Evolutionary conservation across 176 grass and related monocot genomes (phyloP).

Genomic region (Oryza glaberrima): DNA sequence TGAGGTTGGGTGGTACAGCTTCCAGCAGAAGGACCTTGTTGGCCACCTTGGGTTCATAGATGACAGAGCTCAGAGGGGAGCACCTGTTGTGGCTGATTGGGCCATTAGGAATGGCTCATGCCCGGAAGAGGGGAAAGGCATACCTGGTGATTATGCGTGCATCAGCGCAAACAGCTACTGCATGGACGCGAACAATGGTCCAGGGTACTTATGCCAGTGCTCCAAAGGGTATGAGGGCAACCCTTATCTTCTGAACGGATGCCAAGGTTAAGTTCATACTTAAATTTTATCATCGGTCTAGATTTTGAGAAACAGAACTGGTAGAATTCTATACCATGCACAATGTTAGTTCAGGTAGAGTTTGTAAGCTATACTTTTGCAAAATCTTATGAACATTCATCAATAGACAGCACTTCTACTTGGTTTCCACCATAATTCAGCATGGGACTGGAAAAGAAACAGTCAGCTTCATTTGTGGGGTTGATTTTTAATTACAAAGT

Average conservation of each 20-base stretch:
- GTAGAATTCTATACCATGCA: not conserved
- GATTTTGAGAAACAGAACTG: not conserved
- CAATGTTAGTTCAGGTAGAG: not conserved
- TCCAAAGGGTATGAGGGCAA: constrained; percentile 41
- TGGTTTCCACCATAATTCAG: not conserved
- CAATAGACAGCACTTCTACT: not conserved
- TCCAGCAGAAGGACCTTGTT: not conserved
- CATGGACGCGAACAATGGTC: constrained; percentile 5
- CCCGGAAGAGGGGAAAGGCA: constrained; percentile 4
- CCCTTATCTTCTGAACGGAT: constrained; percentile 38
- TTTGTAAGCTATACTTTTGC: not conserved
- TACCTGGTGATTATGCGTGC: constrained; percentile 7
- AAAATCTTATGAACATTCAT: constrained; percentile 8
- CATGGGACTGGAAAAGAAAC: not conserved
- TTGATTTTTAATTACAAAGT: not conserved
- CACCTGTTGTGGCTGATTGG: not conserved
- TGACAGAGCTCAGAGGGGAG: not conserved
- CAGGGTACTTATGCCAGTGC: constrained; percentile 47
- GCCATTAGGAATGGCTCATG: constrained; percentile 28
- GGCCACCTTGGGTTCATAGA: not conserved
- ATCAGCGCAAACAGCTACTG: constrained; percentile 37
- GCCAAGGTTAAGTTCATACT: constrained; percentile 40
- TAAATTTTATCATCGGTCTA: not conserved
- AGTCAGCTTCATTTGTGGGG: not conserved
- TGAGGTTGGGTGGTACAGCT: constrained; percentile 20